A percentile compares a stretch with the other conserved stretches of the same genome.
These are phyloP conservation scores for Aspergillus nidulans DNA, from an alignment of 495 filamentous ascomycete genomes.

Conservation along the genomic window DNA sequence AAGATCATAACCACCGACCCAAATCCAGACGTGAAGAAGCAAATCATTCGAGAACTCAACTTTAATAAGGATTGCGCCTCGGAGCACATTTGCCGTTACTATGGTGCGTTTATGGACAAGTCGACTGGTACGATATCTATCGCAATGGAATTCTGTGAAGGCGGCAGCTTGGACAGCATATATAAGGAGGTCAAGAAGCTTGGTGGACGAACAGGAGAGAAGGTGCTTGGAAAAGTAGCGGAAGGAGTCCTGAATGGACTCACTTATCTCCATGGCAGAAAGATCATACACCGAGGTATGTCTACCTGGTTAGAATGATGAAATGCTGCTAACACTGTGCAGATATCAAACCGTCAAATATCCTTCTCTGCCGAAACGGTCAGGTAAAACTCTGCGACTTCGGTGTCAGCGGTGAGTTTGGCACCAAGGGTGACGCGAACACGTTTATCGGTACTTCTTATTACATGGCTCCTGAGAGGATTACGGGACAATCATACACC, in stretches of 20 bases:
- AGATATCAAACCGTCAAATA: conserved; percentile 98
- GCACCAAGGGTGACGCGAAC: conserved; percentile 96
- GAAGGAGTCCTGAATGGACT: conserved; percentile 92
- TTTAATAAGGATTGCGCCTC: conserved; percentile 98
- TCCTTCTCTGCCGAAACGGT: conserved; percentile 85
- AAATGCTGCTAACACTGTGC: conserved; percentile 7
- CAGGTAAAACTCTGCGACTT: conserved; percentile 98
- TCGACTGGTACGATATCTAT: conserved; percentile 93
- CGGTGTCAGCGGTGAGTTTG: conserved; percentile 94
- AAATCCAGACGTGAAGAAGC: conserved; percentile 94
- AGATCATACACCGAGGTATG: conserved; percentile 89
- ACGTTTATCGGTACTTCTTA: conserved; percentile 98
- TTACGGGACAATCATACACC: conserved; percentile 94
- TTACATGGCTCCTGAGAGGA: conserved; percentile 98
- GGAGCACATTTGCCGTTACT: conserved; percentile 93
- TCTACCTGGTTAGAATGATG: background rate
- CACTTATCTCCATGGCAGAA: conserved; percentile 92
- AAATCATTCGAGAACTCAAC: conserved; percentile 89
- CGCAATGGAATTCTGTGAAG: conserved; percentile 98
- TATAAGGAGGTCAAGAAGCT: conserved; percentile 96
- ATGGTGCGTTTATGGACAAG: conserved; percentile 92
- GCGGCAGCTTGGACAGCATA: conserved; percentile 89
- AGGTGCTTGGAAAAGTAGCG: conserved; percentile 95
- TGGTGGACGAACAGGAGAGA: conserved; percentile 92
- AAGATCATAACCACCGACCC: conserved; percentile 98